phyloP scores from a whole-genome alignment of 192 early-diverging fungal species.

The Podila epigama region DNA sequence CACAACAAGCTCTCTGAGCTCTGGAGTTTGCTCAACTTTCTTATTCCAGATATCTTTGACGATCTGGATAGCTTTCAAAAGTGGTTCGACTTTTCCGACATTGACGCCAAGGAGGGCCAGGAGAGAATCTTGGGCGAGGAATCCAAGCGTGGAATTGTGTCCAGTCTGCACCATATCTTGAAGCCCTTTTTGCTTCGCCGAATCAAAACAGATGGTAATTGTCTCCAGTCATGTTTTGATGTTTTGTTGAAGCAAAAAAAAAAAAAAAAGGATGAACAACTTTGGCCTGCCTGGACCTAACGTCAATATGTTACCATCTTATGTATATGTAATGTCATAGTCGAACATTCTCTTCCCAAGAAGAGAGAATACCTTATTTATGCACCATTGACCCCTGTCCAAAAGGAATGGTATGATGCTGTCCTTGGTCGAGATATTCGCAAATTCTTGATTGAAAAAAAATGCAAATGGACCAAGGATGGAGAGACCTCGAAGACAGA shows the following conservation, averaged over 20 bases:
- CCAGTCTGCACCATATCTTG: conserved; percentile 89
- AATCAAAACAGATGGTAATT: conserved; percentile 83
- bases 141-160: conserved; percentile 68
- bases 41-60: conserved; percentile 95
- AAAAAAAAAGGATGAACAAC: too few relatives aligned
- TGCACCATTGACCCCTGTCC: conserved; percentile 72
- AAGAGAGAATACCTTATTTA: conserved; percentile 91
- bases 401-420: conserved; percentile 78
- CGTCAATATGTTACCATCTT: too few relatives aligned
- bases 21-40: conserved; percentile 95
- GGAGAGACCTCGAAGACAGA: conserved; percentile 7
- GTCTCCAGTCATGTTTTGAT: background rate
- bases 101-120: conserved; percentile 69
- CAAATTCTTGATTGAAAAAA: conserved; percentile 65
- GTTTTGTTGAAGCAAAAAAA: too few relatives aligned
- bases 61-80: conserved; percentile 85
- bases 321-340: too few relatives aligned
- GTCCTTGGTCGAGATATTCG: conserved; percentile 66
- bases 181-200: conserved; percentile 91
- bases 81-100: conserved; percentile 85
- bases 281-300: too few relatives aligned
- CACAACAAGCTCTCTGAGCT: conserved; percentile 93
- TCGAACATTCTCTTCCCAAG: conserved; percentile 86
- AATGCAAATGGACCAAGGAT: conserved; percentile 15
- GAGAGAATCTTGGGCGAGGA: conserved; percentile 73